phyloP scores from a whole-genome alignment of 352 stramenopile genomes.

The Pythium aquatile region DNA sequence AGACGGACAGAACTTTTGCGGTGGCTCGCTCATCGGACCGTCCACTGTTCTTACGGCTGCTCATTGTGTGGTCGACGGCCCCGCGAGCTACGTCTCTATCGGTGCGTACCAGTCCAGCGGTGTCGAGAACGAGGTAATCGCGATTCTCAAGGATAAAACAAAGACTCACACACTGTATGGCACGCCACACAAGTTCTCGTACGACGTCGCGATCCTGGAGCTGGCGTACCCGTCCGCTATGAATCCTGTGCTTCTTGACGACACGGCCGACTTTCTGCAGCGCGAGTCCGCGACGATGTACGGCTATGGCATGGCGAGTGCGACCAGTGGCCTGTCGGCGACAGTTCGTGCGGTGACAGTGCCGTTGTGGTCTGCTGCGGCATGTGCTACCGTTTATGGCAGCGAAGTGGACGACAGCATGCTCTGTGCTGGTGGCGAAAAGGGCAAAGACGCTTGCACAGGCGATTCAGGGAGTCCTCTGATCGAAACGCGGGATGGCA shows the following conservation, averaged over 20 bases:
- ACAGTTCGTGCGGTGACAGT: conserved; percentile 16
- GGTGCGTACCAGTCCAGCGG: conserved; percentile 10
- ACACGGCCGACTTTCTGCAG: conserved; percentile 9
- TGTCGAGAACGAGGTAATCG: conserved; percentile 14
- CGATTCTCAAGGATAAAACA: conserved; percentile 4
- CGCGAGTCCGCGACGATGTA: conserved; percentile 24
- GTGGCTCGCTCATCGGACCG: conserved; percentile 34
- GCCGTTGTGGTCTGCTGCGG: conserved; percentile 17
- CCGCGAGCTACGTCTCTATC: conserved; percentile 12
- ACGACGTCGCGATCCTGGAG: conserved; percentile 21
- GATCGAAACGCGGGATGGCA: not conserved
- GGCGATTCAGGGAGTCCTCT: conserved; percentile 33
- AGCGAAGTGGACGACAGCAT: conserved; percentile 20
- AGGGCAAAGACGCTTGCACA: conserved; percentile 26
- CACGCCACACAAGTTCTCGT: conserved; percentile 1
- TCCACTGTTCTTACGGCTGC: conserved; percentile 39
- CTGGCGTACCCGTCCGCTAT: conserved; percentile 7
- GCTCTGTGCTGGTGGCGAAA: conserved; percentile 30
- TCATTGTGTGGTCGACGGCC: conserved; percentile 30
- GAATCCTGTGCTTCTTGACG: conserved; percentile 12
- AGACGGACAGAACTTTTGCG: conserved; percentile 36
- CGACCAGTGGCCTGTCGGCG: conserved; percentile 15
- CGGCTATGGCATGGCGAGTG: conserved; percentile 30
- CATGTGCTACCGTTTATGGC: not conserved
- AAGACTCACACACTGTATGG: conserved; percentile 17